These are phyloP conservation scores for Talaromyces borbonicus DNA, from an alignment of 495 filamentous ascomycete species.

Conservation along the genomic window DNA sequence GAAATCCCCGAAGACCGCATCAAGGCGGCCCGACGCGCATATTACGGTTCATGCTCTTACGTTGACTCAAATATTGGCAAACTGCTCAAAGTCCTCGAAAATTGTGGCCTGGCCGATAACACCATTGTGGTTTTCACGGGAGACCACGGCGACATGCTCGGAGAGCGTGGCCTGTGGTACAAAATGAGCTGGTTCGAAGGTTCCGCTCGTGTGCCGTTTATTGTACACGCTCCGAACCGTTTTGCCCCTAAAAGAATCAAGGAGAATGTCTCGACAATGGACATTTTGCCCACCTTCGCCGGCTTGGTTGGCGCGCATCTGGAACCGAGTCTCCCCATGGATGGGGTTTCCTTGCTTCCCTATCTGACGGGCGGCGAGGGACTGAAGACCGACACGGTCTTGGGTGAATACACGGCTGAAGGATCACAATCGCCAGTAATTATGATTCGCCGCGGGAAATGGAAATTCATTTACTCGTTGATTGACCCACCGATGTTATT, in stretches of 20 bases:
- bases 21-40: constrained; percentile 67
- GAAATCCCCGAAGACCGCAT: constrained; percentile 71
- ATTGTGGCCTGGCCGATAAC: constrained; percentile 65
- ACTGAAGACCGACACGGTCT: constrained; percentile 56
- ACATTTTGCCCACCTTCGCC: constrained; percentile 75
- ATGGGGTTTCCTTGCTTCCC: constrained; percentile 63
- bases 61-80: constrained; percentile 82
- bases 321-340: constrained; percentile 56
- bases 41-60: constrained; percentile 82
- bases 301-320: constrained; percentile 63
- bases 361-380: constrained; percentile 52
- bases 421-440: constrained; percentile 78
- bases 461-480: constrained; percentile 76
- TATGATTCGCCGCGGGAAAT: constrained; percentile 76
- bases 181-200: constrained; percentile 90
- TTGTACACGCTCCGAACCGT: constrained; percentile 59
- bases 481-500: constrained; percentile 73
- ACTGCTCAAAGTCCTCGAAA: constrained; percentile 59
- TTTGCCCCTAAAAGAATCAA: constrained; percentile 60
- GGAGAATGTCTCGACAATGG: constrained; percentile 75
- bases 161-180: constrained; percentile 84
- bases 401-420: constrained; percentile 84
- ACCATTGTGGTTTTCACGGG: constrained; percentile 82
- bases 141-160: constrained; percentile 89
- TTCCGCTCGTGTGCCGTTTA: constrained; percentile 71